Conservation (phyloP, 192 early-diverging fungal species). For the Helicostylum pulchrum region DNA sequence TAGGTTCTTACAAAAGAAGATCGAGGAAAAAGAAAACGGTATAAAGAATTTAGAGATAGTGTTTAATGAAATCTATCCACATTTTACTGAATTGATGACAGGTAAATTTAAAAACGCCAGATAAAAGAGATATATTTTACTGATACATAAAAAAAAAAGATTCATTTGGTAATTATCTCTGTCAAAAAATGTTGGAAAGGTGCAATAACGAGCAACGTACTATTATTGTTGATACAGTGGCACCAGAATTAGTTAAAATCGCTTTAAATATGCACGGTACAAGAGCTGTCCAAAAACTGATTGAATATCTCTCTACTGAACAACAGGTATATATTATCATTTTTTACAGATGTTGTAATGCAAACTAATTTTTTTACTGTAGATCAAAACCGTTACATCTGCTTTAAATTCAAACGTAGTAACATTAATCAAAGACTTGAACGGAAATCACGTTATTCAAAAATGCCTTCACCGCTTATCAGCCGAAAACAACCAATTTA, state of each 20-base stretch:
- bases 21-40: conserved; percentile 64
- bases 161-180: conserved; percentile 91
- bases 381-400: conserved; percentile 63
- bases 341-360: neutral
- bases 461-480: conserved; percentile 80
- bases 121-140: neutral
- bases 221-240: conserved; percentile 66
- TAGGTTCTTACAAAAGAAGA: conserved; percentile 80
- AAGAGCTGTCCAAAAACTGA: conserved; percentile 85
- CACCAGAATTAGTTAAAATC: conserved; percentile 71
- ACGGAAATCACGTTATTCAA: conserved; percentile 91
- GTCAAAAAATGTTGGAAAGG: conserved; percentile 81
- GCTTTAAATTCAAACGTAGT: conserved; percentile 71
- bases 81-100: conserved; percentile 79
- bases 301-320: conserved; percentile 67
- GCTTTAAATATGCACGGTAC: conserved; percentile 91
- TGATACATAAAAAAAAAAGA: conserved; percentile 40
- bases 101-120: conserved; percentile 35
- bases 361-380: conserved; percentile 6
- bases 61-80: conserved; percentile 70
- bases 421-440: conserved; percentile 81
- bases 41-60: conserved; percentile 61
- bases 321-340: conserved; percentile 39
- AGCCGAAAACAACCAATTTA: conserved; percentile 80
- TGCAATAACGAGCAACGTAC: conserved; percentile 74